Conservation (phyloP, 768 basidiomycete species). For the Leccinum subgranulosum region DNA sequence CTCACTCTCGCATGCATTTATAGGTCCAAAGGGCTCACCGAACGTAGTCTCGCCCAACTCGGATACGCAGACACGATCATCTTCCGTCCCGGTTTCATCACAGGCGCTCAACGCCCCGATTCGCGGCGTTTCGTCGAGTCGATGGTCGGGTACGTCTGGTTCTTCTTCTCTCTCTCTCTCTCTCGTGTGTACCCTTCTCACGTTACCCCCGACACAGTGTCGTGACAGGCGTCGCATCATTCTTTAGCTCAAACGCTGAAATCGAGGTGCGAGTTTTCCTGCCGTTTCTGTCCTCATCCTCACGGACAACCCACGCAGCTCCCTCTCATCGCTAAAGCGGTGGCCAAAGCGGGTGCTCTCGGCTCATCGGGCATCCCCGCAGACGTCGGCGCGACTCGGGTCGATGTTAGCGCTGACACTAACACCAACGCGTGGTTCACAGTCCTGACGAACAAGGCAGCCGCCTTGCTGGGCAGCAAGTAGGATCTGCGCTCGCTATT, state of each 20-base stretch:
- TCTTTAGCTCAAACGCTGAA: too few relatives aligned
- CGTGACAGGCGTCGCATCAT: too few relatives aligned
- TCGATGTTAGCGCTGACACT: constrained; percentile 27
- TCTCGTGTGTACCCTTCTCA: too few relatives aligned
- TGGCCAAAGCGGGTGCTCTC: constrained; percentile 50
- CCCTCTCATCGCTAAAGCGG: constrained; percentile 49
- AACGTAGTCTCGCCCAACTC: too few relatives aligned
- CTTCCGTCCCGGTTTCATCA: too few relatives aligned
- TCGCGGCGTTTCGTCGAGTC: too few relatives aligned
- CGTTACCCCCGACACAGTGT: too few relatives aligned
- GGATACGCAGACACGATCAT: too few relatives aligned
- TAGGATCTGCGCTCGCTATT: neutral
- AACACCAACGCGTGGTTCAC: constrained; percentile 17
- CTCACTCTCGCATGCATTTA: neutral
- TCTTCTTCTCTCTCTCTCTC: too few relatives aligned
- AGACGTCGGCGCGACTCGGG: constrained; percentile 38
- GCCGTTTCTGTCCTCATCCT: neutral
- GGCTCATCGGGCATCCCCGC: constrained; percentile 50
- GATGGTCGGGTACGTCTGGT: too few relatives aligned
- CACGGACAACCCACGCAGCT: constrained; percentile 35
- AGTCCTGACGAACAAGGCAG: constrained; percentile 49
- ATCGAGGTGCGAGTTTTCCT: neutral
- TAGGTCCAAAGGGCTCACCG: constrained; percentile 59
- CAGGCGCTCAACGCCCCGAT: too few relatives aligned
- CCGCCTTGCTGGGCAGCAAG: constrained; percentile 37